These are phyloP conservation scores for Cercospora zeae-maydis DNA, from an alignment of 2,329 filamentous ascomycete genomes.

Conservation along the genomic window DNA sequence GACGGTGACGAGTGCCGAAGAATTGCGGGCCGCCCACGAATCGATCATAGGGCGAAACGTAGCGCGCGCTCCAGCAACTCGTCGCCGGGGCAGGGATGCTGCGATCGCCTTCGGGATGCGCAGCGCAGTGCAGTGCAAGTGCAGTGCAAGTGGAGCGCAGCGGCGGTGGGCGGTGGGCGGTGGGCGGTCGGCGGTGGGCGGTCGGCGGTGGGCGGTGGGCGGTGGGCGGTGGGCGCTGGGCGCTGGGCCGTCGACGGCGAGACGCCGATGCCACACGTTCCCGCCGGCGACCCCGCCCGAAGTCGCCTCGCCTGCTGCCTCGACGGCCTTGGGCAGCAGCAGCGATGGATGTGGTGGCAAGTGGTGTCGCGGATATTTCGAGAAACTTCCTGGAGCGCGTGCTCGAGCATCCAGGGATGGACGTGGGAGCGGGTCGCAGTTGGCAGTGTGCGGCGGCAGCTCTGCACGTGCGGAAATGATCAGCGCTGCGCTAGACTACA, in stretches of 20 bases:
- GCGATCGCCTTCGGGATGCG: conserved; percentile 13
- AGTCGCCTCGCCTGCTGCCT: not conserved
- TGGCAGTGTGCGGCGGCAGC: not conserved
- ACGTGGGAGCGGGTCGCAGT: conserved; percentile 6
- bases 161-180: no score
- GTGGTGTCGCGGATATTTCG: conserved; percentile 19
- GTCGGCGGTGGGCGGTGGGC: no score
- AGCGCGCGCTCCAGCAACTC: conserved; percentile 17
- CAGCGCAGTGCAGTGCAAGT: not conserved
- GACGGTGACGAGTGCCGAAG: conserved; percentile 23
- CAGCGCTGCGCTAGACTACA: conserved; percentile 13
- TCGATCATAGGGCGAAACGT: conserved; percentile 17
- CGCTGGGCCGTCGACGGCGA: no score
- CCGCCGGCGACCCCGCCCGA: no score
- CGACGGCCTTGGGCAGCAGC: conserved; percentile 5
- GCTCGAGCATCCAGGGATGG: conserved; percentile 21
- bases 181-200: no score
- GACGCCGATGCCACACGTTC: conserved; percentile 11
- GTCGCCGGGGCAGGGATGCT: conserved; percentile 18
- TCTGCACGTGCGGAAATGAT: conserved; percentile 26
- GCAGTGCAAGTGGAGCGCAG: not conserved
- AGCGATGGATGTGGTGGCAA: not conserved
- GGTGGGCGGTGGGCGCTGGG: no score
- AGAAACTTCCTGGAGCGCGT: conserved; percentile 21
- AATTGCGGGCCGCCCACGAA: conserved; percentile 19